Conservation (phyloP, 2,329 filamentous ascomycete species). For the Corniculantispora saksenae region DNA sequence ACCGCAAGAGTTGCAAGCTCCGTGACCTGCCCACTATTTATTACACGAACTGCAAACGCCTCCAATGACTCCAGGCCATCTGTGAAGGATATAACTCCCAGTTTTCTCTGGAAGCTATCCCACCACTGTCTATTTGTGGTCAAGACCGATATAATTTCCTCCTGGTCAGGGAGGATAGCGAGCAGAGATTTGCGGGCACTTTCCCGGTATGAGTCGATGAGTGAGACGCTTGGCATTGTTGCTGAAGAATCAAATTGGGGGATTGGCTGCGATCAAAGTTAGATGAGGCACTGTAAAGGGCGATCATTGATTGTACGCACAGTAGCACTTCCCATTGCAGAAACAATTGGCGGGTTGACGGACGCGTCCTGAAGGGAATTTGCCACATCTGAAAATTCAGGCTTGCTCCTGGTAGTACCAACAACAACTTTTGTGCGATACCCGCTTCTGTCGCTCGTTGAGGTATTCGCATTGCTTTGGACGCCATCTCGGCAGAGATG, state of each 20-base stretch:
- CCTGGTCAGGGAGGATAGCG: slow-evolving; percentile 23
- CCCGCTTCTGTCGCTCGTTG: not conserved
- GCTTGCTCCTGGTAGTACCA: not conserved
- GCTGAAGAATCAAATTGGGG: not conserved
- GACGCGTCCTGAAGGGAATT: not conserved
- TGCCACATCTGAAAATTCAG: not conserved
- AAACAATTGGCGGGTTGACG: not conserved
- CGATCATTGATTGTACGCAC: not conserved
- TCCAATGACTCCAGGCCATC: slow-evolving; percentile 32
- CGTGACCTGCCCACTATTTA: slow-evolving; percentile 35
- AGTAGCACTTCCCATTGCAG: not conserved
- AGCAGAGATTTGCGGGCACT: not conserved
- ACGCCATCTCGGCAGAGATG: not conserved
- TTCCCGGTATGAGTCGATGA: not conserved
- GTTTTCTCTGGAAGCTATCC: slow-evolving; percentile 42
- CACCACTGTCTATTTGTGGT: slow-evolving; percentile 39
- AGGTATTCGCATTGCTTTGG: not conserved
- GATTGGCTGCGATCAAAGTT: not conserved
- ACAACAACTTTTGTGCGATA: not conserved
- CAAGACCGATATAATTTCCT: slow-evolving; percentile 22
- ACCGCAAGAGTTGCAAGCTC: slow-evolving; percentile 39
- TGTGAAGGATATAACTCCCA: slow-evolving; percentile 35
- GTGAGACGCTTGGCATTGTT: not conserved
- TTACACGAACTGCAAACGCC: slow-evolving; percentile 38
- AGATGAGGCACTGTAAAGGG: not conserved